Evolutionary conservation across 495 filamentous ascomycete species (phyloP).

Genomic region (Rhizodiscina lignyota): DNA sequence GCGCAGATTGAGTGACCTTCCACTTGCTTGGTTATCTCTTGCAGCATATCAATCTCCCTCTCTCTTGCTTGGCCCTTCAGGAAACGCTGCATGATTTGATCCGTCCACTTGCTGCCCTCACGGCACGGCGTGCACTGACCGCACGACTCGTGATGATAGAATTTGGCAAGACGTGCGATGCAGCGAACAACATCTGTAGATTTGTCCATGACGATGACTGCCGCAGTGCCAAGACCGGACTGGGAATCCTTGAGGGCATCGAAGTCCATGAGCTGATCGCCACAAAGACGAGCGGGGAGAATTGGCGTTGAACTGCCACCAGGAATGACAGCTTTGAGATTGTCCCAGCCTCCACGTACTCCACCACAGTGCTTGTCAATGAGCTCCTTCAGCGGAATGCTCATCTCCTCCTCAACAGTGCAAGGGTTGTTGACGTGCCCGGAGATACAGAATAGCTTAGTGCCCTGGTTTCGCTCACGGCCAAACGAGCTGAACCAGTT

Average conservation of each 20-base stretch:
- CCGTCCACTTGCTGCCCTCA: conserved; percentile 94
- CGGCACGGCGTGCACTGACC: conserved; percentile 97
- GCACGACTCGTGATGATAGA: conserved; percentile 97
- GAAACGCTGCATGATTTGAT: conserved; percentile 95
- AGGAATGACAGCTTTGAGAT: conserved; percentile 85
- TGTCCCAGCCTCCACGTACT: conserved; percentile 94
- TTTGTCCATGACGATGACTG: conserved; percentile 98
- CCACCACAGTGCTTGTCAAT: conserved; percentile 97
- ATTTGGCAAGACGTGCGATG: conserved; percentile 80
- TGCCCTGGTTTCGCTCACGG: conserved; percentile 86
- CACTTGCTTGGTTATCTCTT: conserved; percentile 97
- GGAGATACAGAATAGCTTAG: conserved; percentile 96
- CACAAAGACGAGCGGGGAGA: conserved; percentile 70
- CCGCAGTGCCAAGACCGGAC: conserved; percentile 91
- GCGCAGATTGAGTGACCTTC: conserved; percentile 98
- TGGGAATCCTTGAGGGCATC: conserved; percentile 96
- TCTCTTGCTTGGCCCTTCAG: conserved; percentile 75
- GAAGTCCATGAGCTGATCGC: conserved; percentile 97
- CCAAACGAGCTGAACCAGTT: conserved; percentile 88
- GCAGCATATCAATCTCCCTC: conserved; percentile 97
- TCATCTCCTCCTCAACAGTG: conserved; percentile 98
- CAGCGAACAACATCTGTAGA: conserved; percentile 86
- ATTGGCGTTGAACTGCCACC: conserved; percentile 95
- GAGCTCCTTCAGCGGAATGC: conserved; percentile 79
- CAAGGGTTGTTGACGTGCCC: conserved; percentile 97